Base-by-base conservation (phyloP, 2,329 filamentous ascomycete species). In the Falciphora oryzae region DNA sequence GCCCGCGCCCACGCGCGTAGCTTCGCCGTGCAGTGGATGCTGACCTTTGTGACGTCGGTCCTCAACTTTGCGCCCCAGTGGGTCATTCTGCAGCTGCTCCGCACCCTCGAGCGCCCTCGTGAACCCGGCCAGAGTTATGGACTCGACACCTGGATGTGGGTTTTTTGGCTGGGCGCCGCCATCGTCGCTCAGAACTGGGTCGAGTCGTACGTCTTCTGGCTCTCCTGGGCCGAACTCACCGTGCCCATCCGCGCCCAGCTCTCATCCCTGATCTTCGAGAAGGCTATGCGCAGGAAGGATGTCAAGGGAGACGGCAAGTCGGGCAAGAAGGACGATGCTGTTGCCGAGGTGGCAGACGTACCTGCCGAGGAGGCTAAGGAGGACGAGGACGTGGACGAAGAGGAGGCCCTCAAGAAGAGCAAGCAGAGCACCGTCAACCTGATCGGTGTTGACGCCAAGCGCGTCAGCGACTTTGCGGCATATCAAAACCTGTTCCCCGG, bases 231-330 rank as follows among this genome's bases (percentile, higher is more conserved):
- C 0, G 82, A 85, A 63, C 73, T 93, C 14, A 81, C 82, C 59
- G 80, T 92, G 29, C 88, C 89, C 0, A 78, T 93, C 22, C 85
- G 89, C 63, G 83, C 86, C 32, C 88, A 93, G 70, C 77, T 95
- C 2, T 86, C 89, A 1, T 83, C 89, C 0, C 80, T 92, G 10
- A 84, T 94, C 22, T 94, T 93, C 69, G 84, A 88, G 66, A 95
- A 95, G 73, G 85, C 89, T 0, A 86, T 93, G 80, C 83, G 88
- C 58, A 84, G 88, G 61, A 94, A 94, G 73, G 91, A 93, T 73
- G 85, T 91, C 57, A 92, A 92, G 72, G 83, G 85, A 14, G 80
- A 84, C 5, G 79, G 79, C 50, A 86, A 83, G 70, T 70, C 74
- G 13, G 73, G 74, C 25, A 79, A 78, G 61, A 76, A 78, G 44